Evolutionary conservation across 1,139 yeast species (phyloP), one percentile per base, ranked within the genome.

Genomic region (Zygosaccharomyces pseudobailii): DNA sequence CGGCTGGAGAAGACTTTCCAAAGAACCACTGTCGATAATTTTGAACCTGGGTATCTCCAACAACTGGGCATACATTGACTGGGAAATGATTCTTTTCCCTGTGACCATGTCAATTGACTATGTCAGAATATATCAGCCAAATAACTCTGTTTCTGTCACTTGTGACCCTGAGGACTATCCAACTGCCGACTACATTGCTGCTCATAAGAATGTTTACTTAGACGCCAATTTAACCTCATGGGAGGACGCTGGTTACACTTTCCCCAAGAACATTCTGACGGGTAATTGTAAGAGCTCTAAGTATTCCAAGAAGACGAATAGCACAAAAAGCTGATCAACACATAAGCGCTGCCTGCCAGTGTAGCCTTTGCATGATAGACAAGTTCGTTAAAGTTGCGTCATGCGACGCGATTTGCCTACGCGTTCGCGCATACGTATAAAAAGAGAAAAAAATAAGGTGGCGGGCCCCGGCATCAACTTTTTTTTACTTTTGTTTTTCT

Each of bases 11-110:
- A 65, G 74, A 48, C 76, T 88, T 40, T 75, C 92, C 13, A 82
- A 84, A 65, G 96, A 88, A 64, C 96, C 96, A 51, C 86, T 88
- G 95, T 74, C 88, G 2, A 72, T 88, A 33, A 71, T 88, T 53
- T 63, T 87, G 72, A 87, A 87, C 65, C 67, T 87, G 66, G 96
- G 94, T 66, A 68, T 87, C 44, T 87, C 95, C 6, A 80, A 81
- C 54, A 78, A 80, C 47, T 87, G 95, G 95, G 84, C 87, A 1
- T 83, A 84, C 62, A 86, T 87, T 54, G 86, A 85, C 64, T 86
- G 95, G 94, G 74, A 77, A 31, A 72, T 79, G 10, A 67, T 87
- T 40, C 63, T 67, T 35, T 87, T 87, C 75, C 96, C 96, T 0
- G 75, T 77, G 3, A 74, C 75, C 3, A 68, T 87, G 75, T 71